Evolutionary conservation across 768 basidiomycete species (phyloP), one percentile per base, ranked within the genome.

Genomic region (Grammothele lineata): DNA sequence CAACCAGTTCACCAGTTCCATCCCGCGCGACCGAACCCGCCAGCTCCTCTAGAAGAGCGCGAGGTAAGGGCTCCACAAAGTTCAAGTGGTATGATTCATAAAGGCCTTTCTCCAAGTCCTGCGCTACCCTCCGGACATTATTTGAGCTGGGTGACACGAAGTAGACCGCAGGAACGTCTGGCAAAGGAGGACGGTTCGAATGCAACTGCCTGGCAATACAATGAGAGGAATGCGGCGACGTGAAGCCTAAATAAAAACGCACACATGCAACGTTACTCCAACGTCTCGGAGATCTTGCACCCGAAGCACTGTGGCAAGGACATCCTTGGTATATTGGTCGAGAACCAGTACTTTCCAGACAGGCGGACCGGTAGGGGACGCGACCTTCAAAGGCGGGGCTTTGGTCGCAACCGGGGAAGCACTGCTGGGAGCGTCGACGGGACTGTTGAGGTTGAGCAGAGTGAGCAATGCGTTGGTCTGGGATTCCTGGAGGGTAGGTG

Each of bases 221-320:
- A 7, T 36, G 27, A 47, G 47, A 2, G 23, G 30, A 5, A 33
- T 32, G 37, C 25, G 4, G 12, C 33, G 40, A 17, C 37, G n/a
- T 35, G 33, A 19, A 48, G 15, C 9, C 37, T 39, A 53, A 21
- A 45, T 23, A 30, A 15, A 32, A 2, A 71, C 91, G 58, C 72
- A 97, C 94, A 98, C 92, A 70, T 99, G 96, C 48, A 99, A 75
- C 8, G 96, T 99, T 34, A 99, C 93, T 25, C 96, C 96, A 40
- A 91, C 89, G 60, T 98, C 95, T 46, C 96, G 79, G 52, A 99
- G 74, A 69, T 98, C 96, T 66, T 97, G 94, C 6, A 99, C 96
- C 44, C 94, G 82, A 54, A 99, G 70, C 17, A 92, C 87, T 1
- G 95, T 98, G 14, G 96, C 96, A 30, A 99, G 75, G 18, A 98